Base-by-base conservation (phyloP, 2,329 filamentous ascomycete genomes). In the Xylariaceae sp. region DNA sequence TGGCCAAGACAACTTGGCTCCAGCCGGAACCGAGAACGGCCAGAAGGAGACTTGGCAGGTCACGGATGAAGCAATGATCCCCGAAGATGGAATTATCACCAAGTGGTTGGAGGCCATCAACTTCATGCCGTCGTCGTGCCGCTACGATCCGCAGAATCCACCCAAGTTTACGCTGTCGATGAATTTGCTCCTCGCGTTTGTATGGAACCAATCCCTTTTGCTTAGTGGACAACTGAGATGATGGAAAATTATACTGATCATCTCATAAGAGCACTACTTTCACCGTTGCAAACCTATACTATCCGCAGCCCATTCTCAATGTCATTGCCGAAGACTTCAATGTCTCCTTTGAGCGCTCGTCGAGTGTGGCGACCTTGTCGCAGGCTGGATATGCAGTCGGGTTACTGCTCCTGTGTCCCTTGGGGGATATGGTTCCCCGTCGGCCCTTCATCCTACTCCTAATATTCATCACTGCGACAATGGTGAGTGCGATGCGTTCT, bases 121-220 rank as follows among this genome's bases (percentile, higher is more conserved):
- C 41, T 89, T 82, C 80, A 84, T 82, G 41, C 89, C 88, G 0
- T 78, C 78, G 55, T 79, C 82, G 65, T 89, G 88, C 70, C 84
- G 88, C 51, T 92, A 87, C 76, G 80, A 90, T 65, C 80, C 85
- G 0, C 72, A 82, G 0, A 79, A 82, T 57, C 88, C 89, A 6
- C 87, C 87, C 0, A 77, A 80, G 37, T 90, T 93, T 72, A 87
- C 83, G 1, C 75, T 90, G 66, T 76, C 77, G 2, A 76, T 90
- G 69, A 92, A 92, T 67, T 71, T 91, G 2, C 73, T 92, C 1
- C 90, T 91, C 62, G 86, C 81, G 1, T 80, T 88, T 67, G 88
- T 81, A 65, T 64, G 74, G 66, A 13, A 53, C 10, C 4, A 5
- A 35, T 11, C 3, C 11, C 11, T 13, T 17, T 4, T n/a, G 5